phyloP scores from a whole-genome alignment of 169 alveolate species.

The Cryptosporidium muris region DNA sequence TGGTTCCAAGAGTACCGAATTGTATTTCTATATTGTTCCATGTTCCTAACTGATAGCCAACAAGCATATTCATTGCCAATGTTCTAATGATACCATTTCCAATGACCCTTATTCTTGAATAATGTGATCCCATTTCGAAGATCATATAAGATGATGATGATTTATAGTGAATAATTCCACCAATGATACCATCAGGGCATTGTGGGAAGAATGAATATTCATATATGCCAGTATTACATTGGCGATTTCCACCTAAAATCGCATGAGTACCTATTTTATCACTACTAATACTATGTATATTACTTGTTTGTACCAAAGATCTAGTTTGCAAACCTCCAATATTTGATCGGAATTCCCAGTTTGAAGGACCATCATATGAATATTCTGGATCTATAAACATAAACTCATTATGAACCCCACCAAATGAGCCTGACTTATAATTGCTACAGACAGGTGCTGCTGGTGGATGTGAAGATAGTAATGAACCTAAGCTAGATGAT shows the following conservation, averaged over 20 bases:
- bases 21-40: slow-evolving; percentile 67
- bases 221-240: slow-evolving; percentile 61
- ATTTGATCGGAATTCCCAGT: slow-evolving; percentile 72
- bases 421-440: slow-evolving; percentile 68
- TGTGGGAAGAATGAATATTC: slow-evolving; percentile 70
- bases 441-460: slow-evolving; percentile 71
- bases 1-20: slow-evolving; percentile 60
- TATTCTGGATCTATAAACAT: slow-evolving; percentile 64
- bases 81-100: slow-evolving; percentile 47
- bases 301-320: slow-evolving; percentile 65
- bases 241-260: slow-evolving; percentile 63
- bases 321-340: slow-evolving; percentile 66
- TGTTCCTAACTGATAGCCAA: slow-evolving; percentile 65
- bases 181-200: slow-evolving; percentile 64
- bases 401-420: slow-evolving; percentile 64
- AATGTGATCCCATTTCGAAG: slow-evolving; percentile 66
- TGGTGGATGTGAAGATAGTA: slow-evolving; percentile 49
- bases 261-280: slow-evolving; percentile 70
- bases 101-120: slow-evolving; percentile 47
- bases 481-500: slow-evolving; percentile 24
- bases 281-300: slow-evolving; percentile 59
- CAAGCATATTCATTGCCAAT: slow-evolving; percentile 35
- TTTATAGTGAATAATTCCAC: slow-evolving; percentile 63
- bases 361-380: slow-evolving; percentile 64
- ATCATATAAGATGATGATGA: slow-evolving; percentile 43